These are phyloP conservation scores for Allium fistulosum DNA, from an alignment of 106 monocot genomes.

Conservation along the genomic window DNA sequence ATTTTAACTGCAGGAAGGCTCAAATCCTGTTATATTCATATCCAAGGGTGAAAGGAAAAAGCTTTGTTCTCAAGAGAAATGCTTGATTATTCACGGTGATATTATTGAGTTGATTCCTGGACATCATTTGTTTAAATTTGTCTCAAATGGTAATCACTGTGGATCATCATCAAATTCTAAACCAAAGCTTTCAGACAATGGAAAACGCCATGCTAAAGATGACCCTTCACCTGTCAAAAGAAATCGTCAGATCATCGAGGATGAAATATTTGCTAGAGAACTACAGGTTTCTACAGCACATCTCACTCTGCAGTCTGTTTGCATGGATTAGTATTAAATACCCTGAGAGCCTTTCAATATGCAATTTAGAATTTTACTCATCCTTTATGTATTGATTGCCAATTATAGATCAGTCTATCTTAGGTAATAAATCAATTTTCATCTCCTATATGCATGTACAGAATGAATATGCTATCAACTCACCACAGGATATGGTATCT, in stretches of 20 bases:
- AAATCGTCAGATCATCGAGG: slow-evolving; percentile 31
- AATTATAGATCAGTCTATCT: too few species aligned
- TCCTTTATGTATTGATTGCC: too few species aligned
- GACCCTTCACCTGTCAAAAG: slow-evolving; percentile 12
- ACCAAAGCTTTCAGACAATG: slow-evolving; percentile 16
- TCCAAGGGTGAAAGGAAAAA: slow-evolving; percentile 45
- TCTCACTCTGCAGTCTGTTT: too few species aligned
- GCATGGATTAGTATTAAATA: too few species aligned
- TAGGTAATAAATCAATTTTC: neutral
- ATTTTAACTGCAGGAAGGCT: slow-evolving; percentile 61
- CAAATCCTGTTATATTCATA: slow-evolving; percentile 63
- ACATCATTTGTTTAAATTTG: slow-evolving; percentile 58
- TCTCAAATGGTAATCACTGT: slow-evolving; percentile 18
- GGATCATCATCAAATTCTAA: slow-evolving; percentile 13
- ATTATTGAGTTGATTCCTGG: slow-evolving; percentile 91
- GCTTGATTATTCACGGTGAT: slow-evolving; percentile 48
- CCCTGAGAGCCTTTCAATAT: too few species aligned
- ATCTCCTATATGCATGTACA: slow-evolving; percentile 10
- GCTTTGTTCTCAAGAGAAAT: slow-evolving; percentile 45
- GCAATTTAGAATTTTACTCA: too few species aligned
- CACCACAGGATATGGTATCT: neutral
- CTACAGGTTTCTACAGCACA: slow-evolving; percentile 28
- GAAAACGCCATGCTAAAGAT: slow-evolving; percentile 21
- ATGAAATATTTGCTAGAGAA: slow-evolving; percentile 33
- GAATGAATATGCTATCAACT: slow-evolving; percentile 10